These are phyloP conservation scores for Arthrobotrys iridis DNA, from an alignment of 2,329 filamentous ascomycete genomes.

Conservation along the genomic window DNA sequence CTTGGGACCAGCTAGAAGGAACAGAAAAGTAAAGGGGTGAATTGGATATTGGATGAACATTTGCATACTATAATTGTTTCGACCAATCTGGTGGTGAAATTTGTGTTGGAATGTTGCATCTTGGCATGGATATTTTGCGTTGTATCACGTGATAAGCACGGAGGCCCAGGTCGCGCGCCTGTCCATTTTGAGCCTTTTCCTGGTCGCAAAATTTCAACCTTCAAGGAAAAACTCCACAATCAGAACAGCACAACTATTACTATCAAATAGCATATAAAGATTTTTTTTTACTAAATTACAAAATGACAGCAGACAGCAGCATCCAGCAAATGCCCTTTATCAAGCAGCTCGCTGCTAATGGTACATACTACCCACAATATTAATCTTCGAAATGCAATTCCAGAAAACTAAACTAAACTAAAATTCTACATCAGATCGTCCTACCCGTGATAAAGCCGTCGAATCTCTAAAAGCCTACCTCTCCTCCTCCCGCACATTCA, in stretches of 20 bases:
- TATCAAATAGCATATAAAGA: no score
- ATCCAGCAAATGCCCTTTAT: constrained; percentile 71
- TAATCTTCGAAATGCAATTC: not conserved
- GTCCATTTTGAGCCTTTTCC: not conserved
- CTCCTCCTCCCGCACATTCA: constrained; percentile 68
- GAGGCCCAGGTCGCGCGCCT: not conserved
- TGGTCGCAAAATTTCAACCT: constrained; percentile 53
- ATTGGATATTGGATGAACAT: no score
- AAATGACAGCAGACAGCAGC: constrained; percentile 42
- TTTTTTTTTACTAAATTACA: no score
- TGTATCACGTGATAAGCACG: constrained; percentile 2
- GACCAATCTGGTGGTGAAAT: no score
- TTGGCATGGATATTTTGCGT: no score
- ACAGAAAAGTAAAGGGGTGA: no score
- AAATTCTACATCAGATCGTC: constrained; percentile 71
- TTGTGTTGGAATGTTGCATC: no score
- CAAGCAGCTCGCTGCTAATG: constrained; percentile 83
- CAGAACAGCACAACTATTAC: not conserved
- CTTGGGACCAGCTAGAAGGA: no score
- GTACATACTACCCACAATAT: constrained; percentile 66
- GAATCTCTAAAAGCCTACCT: constrained; percentile 81
- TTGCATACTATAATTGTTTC: no score
- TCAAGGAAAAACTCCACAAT: not conserved
- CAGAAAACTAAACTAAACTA: not conserved
- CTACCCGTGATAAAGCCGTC: constrained; percentile 79